phyloP scores from a whole-genome alignment of 2,329 filamentous ascomycete species.

The Aureobasidium sp. region DNA sequence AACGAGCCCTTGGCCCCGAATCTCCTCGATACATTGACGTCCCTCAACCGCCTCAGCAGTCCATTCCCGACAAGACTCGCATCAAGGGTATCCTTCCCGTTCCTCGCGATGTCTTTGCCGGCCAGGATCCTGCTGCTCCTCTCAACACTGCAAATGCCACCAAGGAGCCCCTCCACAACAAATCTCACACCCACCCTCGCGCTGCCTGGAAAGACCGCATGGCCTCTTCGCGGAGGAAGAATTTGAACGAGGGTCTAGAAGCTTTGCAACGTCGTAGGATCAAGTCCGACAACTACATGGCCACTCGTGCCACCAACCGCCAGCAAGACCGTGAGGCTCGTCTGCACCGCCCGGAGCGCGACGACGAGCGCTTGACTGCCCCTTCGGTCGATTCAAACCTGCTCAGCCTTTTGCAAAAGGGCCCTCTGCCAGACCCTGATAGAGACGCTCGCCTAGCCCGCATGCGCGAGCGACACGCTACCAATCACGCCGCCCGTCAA shows the following conservation, averaged over 20 bases:
- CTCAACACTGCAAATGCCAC: conserved; percentile 4
- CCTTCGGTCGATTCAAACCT: conserved; percentile 47
- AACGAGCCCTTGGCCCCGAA: conserved; percentile 62
- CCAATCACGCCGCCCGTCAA: conserved; percentile 52
- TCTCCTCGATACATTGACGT: conserved; percentile 83
- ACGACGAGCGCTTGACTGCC: conserved; percentile 71
- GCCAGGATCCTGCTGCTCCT: conserved; percentile 19
- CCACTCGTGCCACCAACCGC: conserved; percentile 40
- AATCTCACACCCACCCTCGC: conserved; percentile 46
- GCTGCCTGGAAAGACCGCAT: conserved; percentile 66
- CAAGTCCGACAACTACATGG: conserved; percentile 32
- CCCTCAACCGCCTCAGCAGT: conserved; percentile 67
- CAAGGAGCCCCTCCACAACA: conserved; percentile 33
- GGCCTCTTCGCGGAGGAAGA: conserved; percentile 63
- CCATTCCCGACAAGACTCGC: conserved; percentile 40
- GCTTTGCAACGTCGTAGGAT: conserved; percentile 63
- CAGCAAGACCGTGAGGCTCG: conserved; percentile 45
- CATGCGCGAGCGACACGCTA: conserved; percentile 38
- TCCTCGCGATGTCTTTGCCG: conserved; percentile 69
- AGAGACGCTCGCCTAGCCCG: conserved; percentile 26
- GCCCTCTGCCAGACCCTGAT: conserved; percentile 18
- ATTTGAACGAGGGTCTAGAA: conserved; percentile 63
- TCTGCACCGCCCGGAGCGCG: conserved; percentile 58
- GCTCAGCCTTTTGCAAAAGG: conserved; percentile 20
- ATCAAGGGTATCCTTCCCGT: conserved; percentile 76